A percentile compares a stretch with the other conserved stretches of the same genome.
Conservation (phyloP, 495 filamentous ascomycete species). For the Xylaria acuta region DNA sequence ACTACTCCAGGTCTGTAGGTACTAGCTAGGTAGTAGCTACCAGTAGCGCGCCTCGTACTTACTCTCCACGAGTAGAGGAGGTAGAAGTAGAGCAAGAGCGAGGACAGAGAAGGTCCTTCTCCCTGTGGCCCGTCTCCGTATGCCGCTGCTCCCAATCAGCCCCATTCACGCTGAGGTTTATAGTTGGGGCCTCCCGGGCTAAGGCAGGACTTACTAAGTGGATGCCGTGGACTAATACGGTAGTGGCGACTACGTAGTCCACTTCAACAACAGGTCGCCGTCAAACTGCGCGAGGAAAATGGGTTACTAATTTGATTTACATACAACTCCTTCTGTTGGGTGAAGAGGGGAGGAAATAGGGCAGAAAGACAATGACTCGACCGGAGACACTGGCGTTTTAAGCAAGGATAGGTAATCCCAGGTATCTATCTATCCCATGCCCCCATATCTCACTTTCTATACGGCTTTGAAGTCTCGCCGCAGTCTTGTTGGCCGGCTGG, state of each 20-base stretch:
- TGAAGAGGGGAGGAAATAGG: background rate
- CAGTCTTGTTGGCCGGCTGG: background rate
- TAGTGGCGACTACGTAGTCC: background rate
- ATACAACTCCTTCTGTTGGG: background rate
- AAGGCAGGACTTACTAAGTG: constrained; percentile 9
- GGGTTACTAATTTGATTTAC: background rate
- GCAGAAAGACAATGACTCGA: background rate
- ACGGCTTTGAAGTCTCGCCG: background rate
- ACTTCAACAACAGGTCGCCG: background rate
- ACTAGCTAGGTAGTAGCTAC: no score
- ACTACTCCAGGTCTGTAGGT: no score
- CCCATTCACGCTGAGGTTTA: background rate
- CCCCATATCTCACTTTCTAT: background rate
- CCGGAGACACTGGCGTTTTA: background rate
- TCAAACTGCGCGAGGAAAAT: background rate
- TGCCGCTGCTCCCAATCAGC: constrained; percentile 9
- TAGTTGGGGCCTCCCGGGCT: background rate
- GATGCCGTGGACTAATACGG: background rate
- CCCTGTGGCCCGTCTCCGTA: background rate
- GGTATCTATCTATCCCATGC: background rate
- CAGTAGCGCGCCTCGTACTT: constrained; percentile 3
- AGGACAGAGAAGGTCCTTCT: background rate
- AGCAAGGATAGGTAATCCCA: background rate
- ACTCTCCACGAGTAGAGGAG: background rate
- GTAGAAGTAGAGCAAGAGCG: background rate